Base-by-base conservation (phyloP, 2,329 filamentous ascomycete species). In the Scytalidium sp. region DNA sequence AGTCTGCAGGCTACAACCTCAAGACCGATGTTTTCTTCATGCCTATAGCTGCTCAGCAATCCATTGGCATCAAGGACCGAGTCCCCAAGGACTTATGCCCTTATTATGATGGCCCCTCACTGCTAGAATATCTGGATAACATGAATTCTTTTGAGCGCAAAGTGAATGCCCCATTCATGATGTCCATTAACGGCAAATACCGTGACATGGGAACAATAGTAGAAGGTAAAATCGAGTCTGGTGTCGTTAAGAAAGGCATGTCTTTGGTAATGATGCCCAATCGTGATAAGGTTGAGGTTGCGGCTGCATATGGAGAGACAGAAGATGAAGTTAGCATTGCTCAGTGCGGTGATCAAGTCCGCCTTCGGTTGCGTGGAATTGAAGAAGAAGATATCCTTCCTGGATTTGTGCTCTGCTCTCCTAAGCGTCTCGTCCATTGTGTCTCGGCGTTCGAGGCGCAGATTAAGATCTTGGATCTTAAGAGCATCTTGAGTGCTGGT, bases 91-190 rank as follows among this genome's bases (percentile, higher is more conserved):
- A 84, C 2, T 58, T 90, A 3, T 85, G 83, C 39, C 81, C 89
- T 8, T 99, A 91, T 90, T 95, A 90, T 67, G 79, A 89, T 39
- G 91, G 92, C 0, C 93, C 93, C 9, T 94, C 92, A 19, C 81
- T 99, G 43, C 84, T 99, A 19, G 93, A 97, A 70, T 97, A 92
- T 70, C 83, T 99, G n/a, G 93, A 97, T 67, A 77, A 82, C 66
- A 97, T 97, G 90, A 84, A 87, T 63, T 84, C 93, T 11, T 81
- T 97, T 36, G 93, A 99, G 70, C 90, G 94, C 62, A 99, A 97
- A 77, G 73, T 97, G 62, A 96, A 96, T 62, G 94, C 94, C 2
- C 93, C 94, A 9, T 97, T 99, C 79, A 97, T 99, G 94, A 97
- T 99, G 92, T 89, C 94, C 8, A 80, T 99, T 57, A 89, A 88